Percentiles rank a stretch among this genome's conserved stretches.
Conservation (phyloP, 2,329 filamentous ascomycete genomes). For the Hypoxylon sp. region DNA sequence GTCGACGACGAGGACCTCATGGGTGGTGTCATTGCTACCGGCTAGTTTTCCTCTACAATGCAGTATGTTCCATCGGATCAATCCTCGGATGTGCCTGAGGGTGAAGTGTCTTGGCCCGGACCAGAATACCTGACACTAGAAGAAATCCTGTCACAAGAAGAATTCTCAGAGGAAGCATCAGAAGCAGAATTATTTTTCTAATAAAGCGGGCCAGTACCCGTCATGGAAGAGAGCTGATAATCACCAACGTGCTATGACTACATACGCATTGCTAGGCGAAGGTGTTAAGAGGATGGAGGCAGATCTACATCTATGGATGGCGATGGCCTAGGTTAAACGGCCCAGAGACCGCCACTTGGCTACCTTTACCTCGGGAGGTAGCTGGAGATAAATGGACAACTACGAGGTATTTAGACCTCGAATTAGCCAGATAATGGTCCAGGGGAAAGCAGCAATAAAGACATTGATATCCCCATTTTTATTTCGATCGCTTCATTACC, state of each 20-base stretch:
- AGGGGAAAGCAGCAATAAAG: conserved; percentile 20
- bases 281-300: conserved; percentile 17
- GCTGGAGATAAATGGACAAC: conserved; percentile 24
- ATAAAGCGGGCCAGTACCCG: too few relatives aligned
- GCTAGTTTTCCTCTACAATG: conserved; percentile 11
- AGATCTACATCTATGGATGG: conserved; percentile 11
- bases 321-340: conserved; percentile 5
- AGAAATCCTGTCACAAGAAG: too few relatives aligned
- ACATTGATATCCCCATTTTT: conserved; percentile 26
- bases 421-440: conserved; percentile 1
- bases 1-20: conserved; percentile 73
- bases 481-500: conserved; percentile 17
- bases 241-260: conserved; percentile 12
- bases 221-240: conserved; percentile 1
- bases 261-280: conserved; percentile 25
- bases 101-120: too few relatives aligned
- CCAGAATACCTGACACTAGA: too few relatives aligned
- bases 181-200: neutral
- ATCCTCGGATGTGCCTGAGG: too few relatives aligned
- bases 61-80: neutral
- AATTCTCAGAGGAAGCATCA: neutral
- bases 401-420: conserved; percentile 4
- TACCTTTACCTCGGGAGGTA: neutral
- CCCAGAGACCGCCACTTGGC: conserved; percentile 5
- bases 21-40: conserved; percentile 55